Base-by-base conservation (phyloP, 345 rosid genomes). In the Salix exigua region DNA sequence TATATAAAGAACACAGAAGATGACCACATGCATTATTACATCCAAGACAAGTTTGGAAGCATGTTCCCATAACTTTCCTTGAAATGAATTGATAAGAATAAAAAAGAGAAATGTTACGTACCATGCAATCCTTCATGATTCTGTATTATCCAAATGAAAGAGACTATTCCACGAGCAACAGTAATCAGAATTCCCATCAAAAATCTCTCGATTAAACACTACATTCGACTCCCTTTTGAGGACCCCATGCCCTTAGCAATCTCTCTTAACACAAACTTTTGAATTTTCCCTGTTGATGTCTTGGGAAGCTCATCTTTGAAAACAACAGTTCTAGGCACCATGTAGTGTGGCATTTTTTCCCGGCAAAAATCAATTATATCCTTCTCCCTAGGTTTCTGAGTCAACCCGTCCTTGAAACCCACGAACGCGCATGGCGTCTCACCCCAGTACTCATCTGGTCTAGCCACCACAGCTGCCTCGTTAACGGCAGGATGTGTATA, bases 381-480 rank as follows among this genome's bases (percentile, higher is more conserved):
- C 75, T 80, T 80, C 79, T 80, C 79, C 6, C 31, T 8, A 6
- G 75, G 75, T 17, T 35, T 72, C 12, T 38, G 9, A 6, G 7
- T 10, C 46, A 33, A n/a, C 40, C 58, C 51, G 19, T 23, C 19
- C 26, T 38, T 71, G 64, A 75, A 71, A n/a, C 83, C 66, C 42
- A 80, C 76, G 42, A 80, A 80, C 2, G 83, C 83, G 71, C 83
- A 80, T 11, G 83, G 83, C 13, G 72, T 75, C 76, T 80, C 83
- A 11, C 83, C 83, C 83, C 83, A 80, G 11, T 28, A 75, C 42
- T 66, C 73, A 44, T 80, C 79, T 2, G 83, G 79, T 10, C 72
- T 14, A 7, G 79, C 79, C 83, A 80, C 83, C 40, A 80, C 83
- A 3, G 79, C 79, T 26, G 76, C 83, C 71, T 80, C 83, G 3